Percentiles rank a stretch among this genome's conserved stretches.
phyloP scores from a whole-genome alignment of 2,329 filamentous ascomycete species.

The Pseudogymnoascus pannorum region DNA sequence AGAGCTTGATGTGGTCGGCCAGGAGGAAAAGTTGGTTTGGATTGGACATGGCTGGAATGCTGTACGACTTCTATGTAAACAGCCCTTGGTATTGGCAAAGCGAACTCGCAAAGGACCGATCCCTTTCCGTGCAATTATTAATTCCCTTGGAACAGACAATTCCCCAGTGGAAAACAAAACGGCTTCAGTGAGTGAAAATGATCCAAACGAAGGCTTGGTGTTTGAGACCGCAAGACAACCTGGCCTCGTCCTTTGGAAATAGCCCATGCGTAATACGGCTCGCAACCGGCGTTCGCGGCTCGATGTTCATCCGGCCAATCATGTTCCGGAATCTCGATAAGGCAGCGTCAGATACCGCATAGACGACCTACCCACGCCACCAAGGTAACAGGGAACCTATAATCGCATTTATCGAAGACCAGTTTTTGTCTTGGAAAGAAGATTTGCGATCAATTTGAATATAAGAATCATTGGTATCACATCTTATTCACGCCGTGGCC shows the following conservation, averaged over 20 bases:
- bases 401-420: not conserved
- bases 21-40: constrained; percentile 80
- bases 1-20: constrained; percentile 94
- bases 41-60: constrained; percentile 41
- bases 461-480: not conserved
- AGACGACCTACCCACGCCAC: not conserved
- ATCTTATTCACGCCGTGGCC: not conserved
- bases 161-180: not conserved
- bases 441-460: not conserved
- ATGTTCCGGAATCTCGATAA: not conserved
- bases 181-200: not conserved
- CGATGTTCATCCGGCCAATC: not conserved
- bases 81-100: not conserved
- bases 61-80: not conserved
- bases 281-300: not conserved
- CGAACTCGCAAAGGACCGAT: not conserved
- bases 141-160: not conserved
- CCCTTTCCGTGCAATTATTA: not conserved
- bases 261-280: not conserved
- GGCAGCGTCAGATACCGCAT: not conserved
- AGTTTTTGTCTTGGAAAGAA: not conserved
- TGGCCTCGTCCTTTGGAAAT: constrained; percentile 1
- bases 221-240: not conserved
- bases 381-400: not conserved
- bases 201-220: not conserved